These are phyloP conservation scores for Wickerhamiella kurtzmanii DNA, from an alignment of 805 yeast genomes.

Conservation along the genomic window DNA sequence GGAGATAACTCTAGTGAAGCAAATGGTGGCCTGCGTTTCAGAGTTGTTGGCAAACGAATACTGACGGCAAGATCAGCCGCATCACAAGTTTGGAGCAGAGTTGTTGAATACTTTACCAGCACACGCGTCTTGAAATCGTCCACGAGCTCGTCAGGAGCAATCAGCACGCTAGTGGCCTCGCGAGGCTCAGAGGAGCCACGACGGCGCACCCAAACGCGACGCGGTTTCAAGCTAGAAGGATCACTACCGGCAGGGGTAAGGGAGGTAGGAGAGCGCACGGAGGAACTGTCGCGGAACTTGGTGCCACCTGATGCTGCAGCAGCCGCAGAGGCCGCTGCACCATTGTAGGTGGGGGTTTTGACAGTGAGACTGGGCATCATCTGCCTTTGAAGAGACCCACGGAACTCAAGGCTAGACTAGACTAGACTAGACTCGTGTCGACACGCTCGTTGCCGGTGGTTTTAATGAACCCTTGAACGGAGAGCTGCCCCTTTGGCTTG, in stretches of 20 bases:
- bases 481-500: too few species aligned
- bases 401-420: too few species aligned
- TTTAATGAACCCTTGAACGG: too few species aligned
- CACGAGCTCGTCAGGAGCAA: slow-evolving; percentile 49
- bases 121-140: slow-evolving; percentile 64
- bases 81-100: slow-evolving; percentile 47
- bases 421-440: too few species aligned
- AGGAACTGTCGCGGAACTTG: neutral
- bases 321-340: neutral
- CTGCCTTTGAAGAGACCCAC: neutral
- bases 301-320: neutral
- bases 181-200: slow-evolving; percentile 14
- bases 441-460: too few species aligned
- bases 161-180: slow-evolving; percentile 55
- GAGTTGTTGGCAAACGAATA: slow-evolving; percentile 4
- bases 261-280: neutral
- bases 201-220: slow-evolving; percentile 29
- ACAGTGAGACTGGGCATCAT: neutral
- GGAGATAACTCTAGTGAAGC: slow-evolving; percentile 31
- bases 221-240: slow-evolving; percentile 1
- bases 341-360: neutral
- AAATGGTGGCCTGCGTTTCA: slow-evolving; percentile 1
- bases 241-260: neutral
- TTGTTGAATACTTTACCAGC: slow-evolving; percentile 50
- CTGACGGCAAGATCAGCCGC: slow-evolving; percentile 44